Evolutionary conservation across 2,329 filamentous ascomycete genomes (phyloP).

Genomic region (Zalaria obscura): DNA sequence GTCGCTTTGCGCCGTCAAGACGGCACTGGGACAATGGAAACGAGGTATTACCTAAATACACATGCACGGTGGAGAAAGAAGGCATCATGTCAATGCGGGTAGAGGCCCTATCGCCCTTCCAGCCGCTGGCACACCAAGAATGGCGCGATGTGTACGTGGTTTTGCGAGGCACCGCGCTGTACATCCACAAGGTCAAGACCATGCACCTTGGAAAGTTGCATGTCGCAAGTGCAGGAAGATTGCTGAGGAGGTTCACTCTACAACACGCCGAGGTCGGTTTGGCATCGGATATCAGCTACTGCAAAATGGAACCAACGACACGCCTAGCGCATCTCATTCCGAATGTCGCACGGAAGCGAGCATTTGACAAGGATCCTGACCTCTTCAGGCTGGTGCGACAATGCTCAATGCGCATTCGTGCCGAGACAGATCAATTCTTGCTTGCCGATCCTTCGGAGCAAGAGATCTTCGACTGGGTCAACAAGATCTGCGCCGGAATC

Average conservation of each 20-base stretch:
- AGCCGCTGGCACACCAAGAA: conserved; percentile 13
- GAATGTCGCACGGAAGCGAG: conserved; percentile 20
- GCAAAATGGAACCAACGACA: conserved; percentile 26
- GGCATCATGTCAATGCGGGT: conserved; percentile 17
- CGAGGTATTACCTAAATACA: conserved; percentile 18
- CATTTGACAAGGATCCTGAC: conserved; percentile 30
- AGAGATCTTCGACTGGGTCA: conserved; percentile 54
- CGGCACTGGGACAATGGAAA: conserved; percentile 7
- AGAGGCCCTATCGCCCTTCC: conserved; percentile 18
- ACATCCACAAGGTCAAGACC: conserved; percentile 49
- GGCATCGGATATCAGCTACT: conserved; percentile 57
- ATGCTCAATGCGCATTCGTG: conserved; percentile 57
- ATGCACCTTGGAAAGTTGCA: conserved; percentile 25
- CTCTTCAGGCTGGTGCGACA: conserved; percentile 30
- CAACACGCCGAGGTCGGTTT: conserved; percentile 64
- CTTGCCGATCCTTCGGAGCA: conserved; percentile 51
- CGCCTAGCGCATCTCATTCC: conserved; percentile 32
- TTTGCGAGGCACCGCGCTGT: conserved; percentile 54
- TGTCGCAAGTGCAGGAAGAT: conserved; percentile 36
- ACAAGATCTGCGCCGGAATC: conserved; percentile 57
- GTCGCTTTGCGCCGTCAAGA: conserved; percentile 5
- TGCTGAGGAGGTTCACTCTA: conserved; percentile 56
- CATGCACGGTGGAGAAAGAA: conserved; percentile 17
- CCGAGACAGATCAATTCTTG: conserved; percentile 61
- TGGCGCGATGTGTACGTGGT: conserved; percentile 40